Conservation (phyloP, 306 rosid genomes). For the Prunus salicina region DNA sequence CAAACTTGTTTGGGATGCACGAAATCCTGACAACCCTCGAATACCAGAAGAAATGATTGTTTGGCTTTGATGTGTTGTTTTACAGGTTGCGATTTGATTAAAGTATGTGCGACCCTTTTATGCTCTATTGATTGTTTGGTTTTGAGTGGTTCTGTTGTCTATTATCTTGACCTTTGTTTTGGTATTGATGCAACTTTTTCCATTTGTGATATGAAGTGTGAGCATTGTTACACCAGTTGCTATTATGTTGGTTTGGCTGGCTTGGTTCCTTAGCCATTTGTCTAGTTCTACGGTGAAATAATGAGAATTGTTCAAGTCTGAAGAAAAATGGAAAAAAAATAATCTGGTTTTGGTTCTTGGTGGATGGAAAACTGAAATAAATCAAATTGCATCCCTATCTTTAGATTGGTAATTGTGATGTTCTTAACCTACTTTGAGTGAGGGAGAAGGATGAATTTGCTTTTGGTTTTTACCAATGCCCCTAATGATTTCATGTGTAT, state of each 20-base stretch:
- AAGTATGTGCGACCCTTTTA: not conserved
- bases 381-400: not conserved
- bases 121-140: not conserved
- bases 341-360: not conserved
- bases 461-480: not conserved
- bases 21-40: not conserved
- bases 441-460: not conserved
- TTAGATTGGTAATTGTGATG: not conserved
- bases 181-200: too few relatives aligned
- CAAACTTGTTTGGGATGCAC: not conserved
- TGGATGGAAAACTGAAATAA: not conserved
- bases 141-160: too few relatives aligned
- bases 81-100: not conserved
- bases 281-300: not conserved
- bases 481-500: conserved; percentile 6
- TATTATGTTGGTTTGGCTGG: too few relatives aligned
- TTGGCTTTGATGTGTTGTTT: not conserved
- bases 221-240: too few relatives aligned
- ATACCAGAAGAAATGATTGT: not conserved
- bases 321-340: not conserved
- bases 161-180: too few relatives aligned
- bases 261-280: not conserved
- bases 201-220: too few relatives aligned
- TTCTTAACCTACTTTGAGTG: not conserved
- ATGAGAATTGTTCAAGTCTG: not conserved